phyloP scores from a whole-genome alignment of 2,329 filamentous ascomycete genomes.

The Colletotrichum lentis region DNA sequence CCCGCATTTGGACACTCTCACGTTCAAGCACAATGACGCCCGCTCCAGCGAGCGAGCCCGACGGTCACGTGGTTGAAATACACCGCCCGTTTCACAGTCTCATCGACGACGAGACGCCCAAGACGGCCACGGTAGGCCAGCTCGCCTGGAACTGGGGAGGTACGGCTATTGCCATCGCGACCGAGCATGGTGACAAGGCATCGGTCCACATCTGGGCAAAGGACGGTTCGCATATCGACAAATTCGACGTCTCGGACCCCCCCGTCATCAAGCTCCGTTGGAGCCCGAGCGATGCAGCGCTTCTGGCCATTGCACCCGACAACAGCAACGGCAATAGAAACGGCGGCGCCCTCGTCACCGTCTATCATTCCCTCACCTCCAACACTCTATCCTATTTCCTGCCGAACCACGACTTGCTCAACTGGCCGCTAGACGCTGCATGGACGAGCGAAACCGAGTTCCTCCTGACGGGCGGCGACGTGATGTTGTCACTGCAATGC shows the following conservation, averaged over 20 bases:
- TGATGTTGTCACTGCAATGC: slow-evolving; percentile 59
- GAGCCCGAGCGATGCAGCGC: slow-evolving; percentile 64
- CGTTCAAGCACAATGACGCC: slow-evolving; percentile 55
- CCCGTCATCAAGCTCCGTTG: slow-evolving; percentile 69
- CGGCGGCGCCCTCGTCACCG: slow-evolving; percentile 62
- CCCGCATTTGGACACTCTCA: slow-evolving; percentile 72
- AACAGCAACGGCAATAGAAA: slow-evolving; percentile 43
- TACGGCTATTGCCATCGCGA: slow-evolving; percentile 64
- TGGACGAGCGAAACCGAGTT: slow-evolving; percentile 69
- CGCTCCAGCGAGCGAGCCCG: slow-evolving; percentile 26
- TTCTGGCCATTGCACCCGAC: slow-evolving; percentile 66
- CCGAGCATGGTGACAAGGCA: slow-evolving; percentile 62
- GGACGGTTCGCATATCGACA: slow-evolving; percentile 61
- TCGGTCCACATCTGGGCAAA: slow-evolving; percentile 64
- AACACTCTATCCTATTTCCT: slow-evolving; percentile 60
- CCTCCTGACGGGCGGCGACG: slow-evolving; percentile 65
- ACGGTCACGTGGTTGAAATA: slow-evolving; percentile 55
- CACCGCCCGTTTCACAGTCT: slow-evolving; percentile 57
- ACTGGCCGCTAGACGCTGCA: slow-evolving; percentile 63
- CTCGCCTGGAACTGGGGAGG: slow-evolving; percentile 69
- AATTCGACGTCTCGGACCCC: slow-evolving; percentile 66
- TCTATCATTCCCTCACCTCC: slow-evolving; percentile 57
- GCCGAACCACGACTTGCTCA: slow-evolving; percentile 58
- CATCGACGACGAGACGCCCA: slow-evolving; percentile 62
- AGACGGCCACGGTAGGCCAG: slow-evolving; percentile 63